Evolutionary conservation across 805 yeast genomes (phyloP).

Genomic region (Teunomyces panamensis): DNA sequence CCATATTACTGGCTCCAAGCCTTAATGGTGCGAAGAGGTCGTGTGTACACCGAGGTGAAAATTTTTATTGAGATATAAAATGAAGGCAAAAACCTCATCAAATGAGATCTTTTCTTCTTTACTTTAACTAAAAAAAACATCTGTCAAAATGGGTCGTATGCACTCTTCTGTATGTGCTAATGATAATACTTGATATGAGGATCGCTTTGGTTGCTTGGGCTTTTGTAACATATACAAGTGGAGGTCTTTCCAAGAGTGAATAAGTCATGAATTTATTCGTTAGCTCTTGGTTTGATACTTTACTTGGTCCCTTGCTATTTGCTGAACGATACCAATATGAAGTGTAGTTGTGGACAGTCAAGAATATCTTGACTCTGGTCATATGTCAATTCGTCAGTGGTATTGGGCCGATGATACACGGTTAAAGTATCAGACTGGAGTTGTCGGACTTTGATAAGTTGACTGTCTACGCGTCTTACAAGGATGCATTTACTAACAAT

Average conservation of each 20-base stretch:
- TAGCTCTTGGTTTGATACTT: slow-evolving; percentile 25
- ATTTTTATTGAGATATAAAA: slow-evolving; percentile 15
- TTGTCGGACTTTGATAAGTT: too few relatives aligned
- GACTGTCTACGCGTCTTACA: background rate
- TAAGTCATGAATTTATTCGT: slow-evolving; percentile 7
- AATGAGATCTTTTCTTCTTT: slow-evolving; percentile 5
- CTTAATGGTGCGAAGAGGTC: background rate
- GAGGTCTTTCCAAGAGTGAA: slow-evolving; percentile 17
- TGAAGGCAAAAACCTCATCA: slow-evolving; percentile 8
- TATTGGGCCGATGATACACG: too few relatives aligned
- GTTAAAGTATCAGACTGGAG: too few relatives aligned
- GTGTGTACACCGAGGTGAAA: slow-evolving; percentile 11
- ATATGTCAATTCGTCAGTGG: background rate
- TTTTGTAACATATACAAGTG: slow-evolving; percentile 3
- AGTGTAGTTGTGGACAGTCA: slow-evolving; percentile 2
- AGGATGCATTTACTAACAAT: slow-evolving; percentile 38
- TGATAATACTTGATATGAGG: slow-evolving; percentile 22
- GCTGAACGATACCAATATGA: slow-evolving; percentile 50
- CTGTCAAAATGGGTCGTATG: slow-evolving; percentile 97
- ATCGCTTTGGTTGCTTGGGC: slow-evolving; percentile 20
- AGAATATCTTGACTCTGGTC: background rate
- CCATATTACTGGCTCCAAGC: too few relatives aligned
- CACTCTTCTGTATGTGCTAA: slow-evolving; percentile 87
- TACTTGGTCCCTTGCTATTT: slow-evolving; percentile 1
- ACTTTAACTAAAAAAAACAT: slow-evolving; percentile 26